Percentiles rank a stretch among this genome's conserved stretches.
These are phyloP conservation scores for Paxillus involutus DNA, from an alignment of 768 basidiomycete species.

Conservation along the genomic window DNA sequence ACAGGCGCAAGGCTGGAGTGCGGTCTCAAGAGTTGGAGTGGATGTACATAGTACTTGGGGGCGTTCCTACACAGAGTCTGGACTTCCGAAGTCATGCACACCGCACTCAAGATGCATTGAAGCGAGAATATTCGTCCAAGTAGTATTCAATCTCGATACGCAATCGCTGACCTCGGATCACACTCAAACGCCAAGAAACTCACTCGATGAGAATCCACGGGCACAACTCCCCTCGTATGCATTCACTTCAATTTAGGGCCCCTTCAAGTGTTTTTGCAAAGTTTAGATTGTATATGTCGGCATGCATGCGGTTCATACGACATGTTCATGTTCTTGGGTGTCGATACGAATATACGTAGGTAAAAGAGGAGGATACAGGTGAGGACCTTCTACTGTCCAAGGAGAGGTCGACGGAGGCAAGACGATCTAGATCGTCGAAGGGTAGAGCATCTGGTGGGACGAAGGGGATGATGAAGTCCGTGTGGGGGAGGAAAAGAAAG, in stretches of 20 bases:
- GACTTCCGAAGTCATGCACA: no score
- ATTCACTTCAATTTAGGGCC: neutral
- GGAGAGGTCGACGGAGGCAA: constrained; percentile 6
- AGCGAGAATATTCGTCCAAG: no score
- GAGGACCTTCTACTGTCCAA: neutral
- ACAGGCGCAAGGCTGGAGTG: no score
- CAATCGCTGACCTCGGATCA: no score
- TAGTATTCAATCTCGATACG: no score
- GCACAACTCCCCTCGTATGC: neutral
- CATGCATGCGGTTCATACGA: constrained; percentile 24
- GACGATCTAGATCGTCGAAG: constrained; percentile 69
- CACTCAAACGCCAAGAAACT: no score
- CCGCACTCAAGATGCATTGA: no score
- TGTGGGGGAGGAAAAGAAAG: constrained; percentile 2
- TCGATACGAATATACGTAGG: constrained; percentile 21
- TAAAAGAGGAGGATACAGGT: constrained; percentile 22
- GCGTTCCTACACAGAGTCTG: no score
- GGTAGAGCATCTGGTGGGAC: constrained; percentile 79
- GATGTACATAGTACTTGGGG: no score
- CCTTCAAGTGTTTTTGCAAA: constrained; percentile 6
- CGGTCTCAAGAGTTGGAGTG: no score
- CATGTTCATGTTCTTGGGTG: constrained; percentile 7
- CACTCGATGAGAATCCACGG: no score
- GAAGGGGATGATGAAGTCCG: neutral
- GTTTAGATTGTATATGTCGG: constrained; percentile 8